A percentile compares a stretch with the other conserved stretches of the same genome.
Conservation (phyloP, 768 basidiomycete genomes). For the Russula vinacea region DNA sequence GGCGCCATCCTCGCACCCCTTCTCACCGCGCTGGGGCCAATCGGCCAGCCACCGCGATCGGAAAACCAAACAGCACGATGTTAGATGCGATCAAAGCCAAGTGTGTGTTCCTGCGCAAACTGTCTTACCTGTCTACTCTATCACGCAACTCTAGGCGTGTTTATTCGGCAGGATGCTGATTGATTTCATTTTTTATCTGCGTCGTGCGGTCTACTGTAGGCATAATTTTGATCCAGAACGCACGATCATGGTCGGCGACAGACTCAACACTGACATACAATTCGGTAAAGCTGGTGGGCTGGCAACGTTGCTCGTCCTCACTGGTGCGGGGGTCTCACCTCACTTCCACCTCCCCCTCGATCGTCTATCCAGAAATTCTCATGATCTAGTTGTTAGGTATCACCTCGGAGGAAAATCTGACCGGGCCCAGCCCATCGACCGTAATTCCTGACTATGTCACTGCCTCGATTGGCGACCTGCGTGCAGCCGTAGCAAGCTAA, state of each 20-base stretch:
- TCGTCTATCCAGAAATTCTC: conserved; percentile 3
- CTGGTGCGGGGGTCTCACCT: conserved; percentile 50
- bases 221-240: conserved; percentile 80
- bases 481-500: conserved; percentile 27
- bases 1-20: conserved; percentile 84
- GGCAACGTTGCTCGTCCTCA: conserved; percentile 84
- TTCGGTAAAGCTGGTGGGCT: conserved; percentile 89
- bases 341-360: conserved; percentile 1
- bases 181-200: conserved; percentile 4
- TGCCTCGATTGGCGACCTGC: conserved; percentile 77
- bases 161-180: conserved; percentile 14
- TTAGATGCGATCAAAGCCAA: conserved; percentile 86
- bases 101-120: conserved; percentile 39
- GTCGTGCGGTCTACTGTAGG: conserved; percentile 41
- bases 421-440: conserved; percentile 62
- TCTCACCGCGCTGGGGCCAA: conserved; percentile 56
- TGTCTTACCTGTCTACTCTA: not conserved
- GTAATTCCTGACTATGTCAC: conserved; percentile 83
- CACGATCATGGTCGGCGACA: conserved; percentile 95
- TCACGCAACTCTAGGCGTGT: conserved; percentile 6
- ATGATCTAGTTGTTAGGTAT: conserved; percentile 54
- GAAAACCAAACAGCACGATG: conserved; percentile 91
- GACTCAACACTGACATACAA: conserved; percentile 91
- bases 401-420: conserved; percentile 68
- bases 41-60: conserved; percentile 71